These are phyloP conservation scores for Phaeosphaeriaceae sp. DNA, from an alignment of 2,329 filamentous ascomycete species.

Conservation along the genomic window DNA sequence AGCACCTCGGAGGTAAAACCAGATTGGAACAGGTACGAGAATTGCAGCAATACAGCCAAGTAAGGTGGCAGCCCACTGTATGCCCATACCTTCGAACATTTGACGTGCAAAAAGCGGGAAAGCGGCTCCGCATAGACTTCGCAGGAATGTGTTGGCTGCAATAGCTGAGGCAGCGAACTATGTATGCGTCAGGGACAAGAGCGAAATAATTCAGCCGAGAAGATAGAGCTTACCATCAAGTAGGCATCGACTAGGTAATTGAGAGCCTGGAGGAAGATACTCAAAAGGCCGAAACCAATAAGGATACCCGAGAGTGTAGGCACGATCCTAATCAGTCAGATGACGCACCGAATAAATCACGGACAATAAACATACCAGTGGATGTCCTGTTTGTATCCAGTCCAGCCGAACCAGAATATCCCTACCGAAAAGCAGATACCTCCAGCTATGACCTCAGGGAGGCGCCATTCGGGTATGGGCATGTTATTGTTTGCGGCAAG, in stretches of 20 bases:
- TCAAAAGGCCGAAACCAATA: slow-evolving; percentile 64
- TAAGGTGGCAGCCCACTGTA: slow-evolving; percentile 55
- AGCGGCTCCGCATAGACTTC: slow-evolving; percentile 57
- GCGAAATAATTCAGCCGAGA: not conserved
- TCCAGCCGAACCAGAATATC: slow-evolving; percentile 51
- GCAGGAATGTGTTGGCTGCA: slow-evolving; percentile 63
- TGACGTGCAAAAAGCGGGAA: slow-evolving; percentile 64
- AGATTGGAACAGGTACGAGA: slow-evolving; percentile 55
- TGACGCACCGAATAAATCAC: no score
- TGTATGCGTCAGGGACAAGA: slow-evolving; percentile 12
- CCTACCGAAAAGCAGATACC: slow-evolving; percentile 54
- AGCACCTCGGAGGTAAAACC: slow-evolving; percentile 53
- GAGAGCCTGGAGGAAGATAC: slow-evolving; percentile 65
- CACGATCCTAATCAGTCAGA: no score
- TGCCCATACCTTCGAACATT: slow-evolving; percentile 63
- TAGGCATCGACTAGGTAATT: slow-evolving; percentile 69
- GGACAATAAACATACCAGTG: slow-evolving; percentile 44
- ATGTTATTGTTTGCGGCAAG: slow-evolving; percentile 57
- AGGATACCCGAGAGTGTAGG: slow-evolving; percentile 56
- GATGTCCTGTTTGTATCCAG: slow-evolving; percentile 52
- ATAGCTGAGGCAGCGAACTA: slow-evolving; percentile 61
- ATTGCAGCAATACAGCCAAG: slow-evolving; percentile 53
- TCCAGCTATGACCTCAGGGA: slow-evolving; percentile 62
- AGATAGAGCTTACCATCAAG: slow-evolving; percentile 51
- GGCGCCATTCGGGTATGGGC: slow-evolving; percentile 64